Evolutionary conservation across 306 rosid species (phyloP).

Genomic region (Leucaena leucocephala): DNA sequence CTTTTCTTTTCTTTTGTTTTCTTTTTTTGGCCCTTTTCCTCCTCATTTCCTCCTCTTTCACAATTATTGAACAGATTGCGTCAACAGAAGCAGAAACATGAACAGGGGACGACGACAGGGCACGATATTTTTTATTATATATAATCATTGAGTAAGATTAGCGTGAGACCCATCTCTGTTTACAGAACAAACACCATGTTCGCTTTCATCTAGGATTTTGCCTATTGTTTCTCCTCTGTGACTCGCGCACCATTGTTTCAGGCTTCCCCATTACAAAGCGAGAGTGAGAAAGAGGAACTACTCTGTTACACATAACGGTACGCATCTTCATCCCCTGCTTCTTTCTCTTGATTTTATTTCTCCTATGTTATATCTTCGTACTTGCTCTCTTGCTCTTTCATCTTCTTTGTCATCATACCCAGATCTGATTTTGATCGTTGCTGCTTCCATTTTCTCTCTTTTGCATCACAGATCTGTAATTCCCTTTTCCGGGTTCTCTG

Average conservation of each 20-base stretch:
- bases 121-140: constrained; percentile 34
- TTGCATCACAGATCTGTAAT: constrained; percentile 23
- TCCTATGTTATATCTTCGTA: not conserved
- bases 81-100: constrained; percentile 15
- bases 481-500: not conserved
- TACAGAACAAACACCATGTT: not conserved
- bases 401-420: constrained; percentile 28
- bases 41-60: not conserved
- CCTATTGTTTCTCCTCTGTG: constrained; percentile 9
- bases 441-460: constrained; percentile 1
- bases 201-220: constrained; percentile 2
- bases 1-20: not conserved
- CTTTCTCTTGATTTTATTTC: not conserved
- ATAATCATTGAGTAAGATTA: constrained; percentile 29
- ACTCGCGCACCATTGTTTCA: not conserved
- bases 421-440: not conserved
- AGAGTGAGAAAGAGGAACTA: not conserved
- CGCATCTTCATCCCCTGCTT: not conserved
- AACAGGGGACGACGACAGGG: constrained; percentile 31
- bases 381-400: constrained; percentile 4
- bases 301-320: constrained; percentile 2
- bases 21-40: not conserved
- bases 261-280: not conserved
- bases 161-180: constrained; percentile 36
- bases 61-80: not conserved